A percentile compares a stretch with the other conserved stretches of the same genome.
These are phyloP conservation scores for Hemerocallis citrina DNA, from an alignment of 106 monocot genomes.

Conservation along the genomic window DNA sequence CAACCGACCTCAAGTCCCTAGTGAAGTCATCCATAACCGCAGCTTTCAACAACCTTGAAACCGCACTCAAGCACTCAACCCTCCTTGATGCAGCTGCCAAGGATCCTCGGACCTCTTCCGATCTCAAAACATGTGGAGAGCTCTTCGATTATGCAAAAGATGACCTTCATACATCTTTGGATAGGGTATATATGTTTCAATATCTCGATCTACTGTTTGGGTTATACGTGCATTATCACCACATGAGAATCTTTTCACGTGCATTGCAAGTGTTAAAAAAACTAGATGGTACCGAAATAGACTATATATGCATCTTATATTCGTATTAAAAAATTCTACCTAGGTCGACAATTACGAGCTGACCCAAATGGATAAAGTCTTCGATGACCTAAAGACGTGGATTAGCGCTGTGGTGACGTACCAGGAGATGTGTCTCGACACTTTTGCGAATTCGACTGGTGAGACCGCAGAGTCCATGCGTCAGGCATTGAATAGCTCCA, in stretches of 20 bases:
- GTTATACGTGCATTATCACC: too few species aligned
- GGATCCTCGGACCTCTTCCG: constrained; percentile 10
- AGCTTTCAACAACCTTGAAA: constrained; percentile 8
- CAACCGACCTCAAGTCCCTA: constrained; percentile 24
- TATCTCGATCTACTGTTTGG: constrained; percentile 5
- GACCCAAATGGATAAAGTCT: constrained; percentile 11
- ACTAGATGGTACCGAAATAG: too few species aligned
- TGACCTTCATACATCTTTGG: constrained; percentile 21
- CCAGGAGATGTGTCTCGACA: constrained; percentile 50
- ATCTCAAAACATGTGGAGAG: constrained; percentile 28
- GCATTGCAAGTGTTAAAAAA: too few species aligned
- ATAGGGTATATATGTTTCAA: too few species aligned
- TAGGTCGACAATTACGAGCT: too few species aligned
- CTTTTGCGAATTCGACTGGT: constrained; percentile 17
- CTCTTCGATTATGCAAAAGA: constrained; percentile 35
- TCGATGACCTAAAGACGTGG: constrained; percentile 37
- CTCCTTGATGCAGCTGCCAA: constrained; percentile 10
- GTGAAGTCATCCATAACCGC: constrained; percentile 18
- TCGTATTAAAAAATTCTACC: too few species aligned
- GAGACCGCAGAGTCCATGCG: constrained; percentile 19
- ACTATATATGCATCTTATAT: too few species aligned
- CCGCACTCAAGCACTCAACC: constrained; percentile 10
- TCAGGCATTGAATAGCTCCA: constrained; percentile 21
- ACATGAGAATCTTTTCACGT: too few species aligned
- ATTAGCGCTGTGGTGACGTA: constrained; percentile 45